Percentiles rank a stretch among this genome's conserved stretches.
Evolutionary conservation across 164 flowering plant species (phyloP).

Genomic region (Stephania japonica): DNA sequence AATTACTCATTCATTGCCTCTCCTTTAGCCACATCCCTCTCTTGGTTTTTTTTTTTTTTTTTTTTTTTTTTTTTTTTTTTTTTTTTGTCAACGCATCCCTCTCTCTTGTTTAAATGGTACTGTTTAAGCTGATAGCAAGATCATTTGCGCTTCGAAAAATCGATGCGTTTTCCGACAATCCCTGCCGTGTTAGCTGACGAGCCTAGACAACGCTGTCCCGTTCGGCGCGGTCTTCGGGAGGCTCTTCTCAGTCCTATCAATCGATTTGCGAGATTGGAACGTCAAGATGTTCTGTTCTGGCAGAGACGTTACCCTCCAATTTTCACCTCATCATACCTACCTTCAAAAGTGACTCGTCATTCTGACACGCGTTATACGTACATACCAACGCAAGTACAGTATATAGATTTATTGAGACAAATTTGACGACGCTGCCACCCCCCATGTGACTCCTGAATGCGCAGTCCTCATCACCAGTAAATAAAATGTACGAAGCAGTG

Average conservation of each 20-base stretch:
- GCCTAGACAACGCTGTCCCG: not conserved
- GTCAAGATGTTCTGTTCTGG: not conserved
- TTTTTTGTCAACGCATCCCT: no score
- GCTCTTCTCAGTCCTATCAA: not conserved
- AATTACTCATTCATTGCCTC: no score
- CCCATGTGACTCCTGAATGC: not conserved
- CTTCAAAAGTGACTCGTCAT: no score
- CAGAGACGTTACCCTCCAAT: not conserved
- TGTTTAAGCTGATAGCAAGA: no score
- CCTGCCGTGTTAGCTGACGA: not conserved
- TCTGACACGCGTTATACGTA: no score
- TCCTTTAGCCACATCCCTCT: no score
- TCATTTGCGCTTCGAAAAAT: no score
- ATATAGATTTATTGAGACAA: not conserved
- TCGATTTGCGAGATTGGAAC: not conserved
- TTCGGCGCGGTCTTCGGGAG: not conserved
- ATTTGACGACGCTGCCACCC: not conserved
- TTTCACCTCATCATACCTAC: not conserved
- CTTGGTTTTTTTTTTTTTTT: no score
- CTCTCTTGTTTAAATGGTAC: no score
- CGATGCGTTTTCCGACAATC: not conserved
- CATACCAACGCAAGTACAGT: not conserved
- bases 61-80: no score
- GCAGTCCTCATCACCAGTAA: not conserved
- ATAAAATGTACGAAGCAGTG: no score